These are phyloP conservation scores for Claviceps purpurea DNA, from an alignment of 2,329 filamentous ascomycete genomes.

Conservation along the genomic window DNA sequence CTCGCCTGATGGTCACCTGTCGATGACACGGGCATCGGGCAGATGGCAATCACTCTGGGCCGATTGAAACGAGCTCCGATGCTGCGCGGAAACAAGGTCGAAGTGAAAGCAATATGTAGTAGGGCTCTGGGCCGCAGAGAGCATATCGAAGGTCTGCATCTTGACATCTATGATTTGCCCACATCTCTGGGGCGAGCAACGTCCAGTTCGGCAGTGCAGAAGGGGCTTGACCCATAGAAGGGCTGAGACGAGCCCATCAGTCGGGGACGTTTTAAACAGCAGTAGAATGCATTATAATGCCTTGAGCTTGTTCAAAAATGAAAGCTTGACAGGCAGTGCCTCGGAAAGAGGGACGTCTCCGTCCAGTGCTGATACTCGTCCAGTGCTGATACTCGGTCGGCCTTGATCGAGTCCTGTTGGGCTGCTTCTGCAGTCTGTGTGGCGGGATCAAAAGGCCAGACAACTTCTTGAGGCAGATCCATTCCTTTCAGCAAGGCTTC, in stretches of 20 bases:
- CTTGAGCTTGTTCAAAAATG: constrained; percentile 59
- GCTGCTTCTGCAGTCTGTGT: constrained; percentile 18
- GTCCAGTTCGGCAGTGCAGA: constrained; percentile 34
- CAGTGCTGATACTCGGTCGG: constrained; percentile 3
- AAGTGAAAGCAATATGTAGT: constrained; percentile 75
- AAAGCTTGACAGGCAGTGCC: constrained; percentile 44
- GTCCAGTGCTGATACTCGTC: constrained; percentile 71
- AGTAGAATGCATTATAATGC: constrained; percentile 58
- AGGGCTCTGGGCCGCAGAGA: constrained; percentile 60
- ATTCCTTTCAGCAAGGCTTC: constrained; percentile 46
- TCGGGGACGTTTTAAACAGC: constrained; percentile 59
- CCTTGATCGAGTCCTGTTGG: constrained; percentile 17
- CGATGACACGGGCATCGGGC: constrained; percentile 25
- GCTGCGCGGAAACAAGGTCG: constrained; percentile 50
- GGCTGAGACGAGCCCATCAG: constrained; percentile 62
- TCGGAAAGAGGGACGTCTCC: constrained; percentile 48
- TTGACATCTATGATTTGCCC: constrained; percentile 28
- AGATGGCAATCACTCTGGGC: constrained; percentile 10
- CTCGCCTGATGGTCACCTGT: constrained; percentile 28
- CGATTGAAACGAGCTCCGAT: constrained; percentile 30
- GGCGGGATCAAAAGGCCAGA: constrained; percentile 45
- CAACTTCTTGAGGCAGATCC: constrained; percentile 36
- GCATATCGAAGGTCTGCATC: constrained; percentile 52
- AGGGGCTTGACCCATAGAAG: constrained; percentile 55
- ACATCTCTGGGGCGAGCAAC: constrained; percentile 10